Base-by-base conservation (phyloP, 2,329 filamentous ascomycete genomes). In the Triangularia setosa region DNA sequence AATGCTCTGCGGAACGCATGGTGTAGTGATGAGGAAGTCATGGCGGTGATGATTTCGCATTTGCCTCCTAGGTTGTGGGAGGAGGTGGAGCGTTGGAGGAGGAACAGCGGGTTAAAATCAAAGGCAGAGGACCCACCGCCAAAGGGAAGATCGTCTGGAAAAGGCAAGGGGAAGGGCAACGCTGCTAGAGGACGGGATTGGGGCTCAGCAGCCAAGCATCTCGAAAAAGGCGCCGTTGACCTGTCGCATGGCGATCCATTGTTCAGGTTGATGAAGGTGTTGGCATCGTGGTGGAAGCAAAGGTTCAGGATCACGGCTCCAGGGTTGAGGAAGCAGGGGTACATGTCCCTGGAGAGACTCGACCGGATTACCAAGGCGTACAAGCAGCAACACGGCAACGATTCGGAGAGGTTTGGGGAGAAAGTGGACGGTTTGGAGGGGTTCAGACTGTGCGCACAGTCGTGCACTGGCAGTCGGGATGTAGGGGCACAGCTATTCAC, bases 401-500 rank as follows among this genome's bases (percentile, higher is more conserved):
- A 95, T 69, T 76, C 82, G 0, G 81, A 85, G 55, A 79, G 79
- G 5, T 92, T 94, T 73, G 94, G 94, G 0, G 95, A 98, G 77
- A 83, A 85, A 12, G 85, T 97, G 1, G 77, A 79, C n/a, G 80
- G 80, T 60, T 71, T 93, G 0, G 80, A 87, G 0, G 87, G 87
- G 4, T 93, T 97, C 66, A 86, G 89, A 35, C 78, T 83, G 23
- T 80, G 83, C 58, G 94, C 94, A 1, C 85, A 85, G 67, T 79
- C 80, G 30, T 92, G 91, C 71, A 81, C 87, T 65, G 95, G 95
- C 0, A 97, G 93, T 65, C 85, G 93, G 67, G 95, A 98, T 75
- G 83, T 95, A 2, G 93, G 93, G 0, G 89, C 91, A 0, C 93
- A 98, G 73, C 82, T 99, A 0, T 98, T 98, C 69, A 96, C 92